phyloP scores from a whole-genome alignment of 441 rosid genomes.

The Adansonia grandidieri region DNA sequence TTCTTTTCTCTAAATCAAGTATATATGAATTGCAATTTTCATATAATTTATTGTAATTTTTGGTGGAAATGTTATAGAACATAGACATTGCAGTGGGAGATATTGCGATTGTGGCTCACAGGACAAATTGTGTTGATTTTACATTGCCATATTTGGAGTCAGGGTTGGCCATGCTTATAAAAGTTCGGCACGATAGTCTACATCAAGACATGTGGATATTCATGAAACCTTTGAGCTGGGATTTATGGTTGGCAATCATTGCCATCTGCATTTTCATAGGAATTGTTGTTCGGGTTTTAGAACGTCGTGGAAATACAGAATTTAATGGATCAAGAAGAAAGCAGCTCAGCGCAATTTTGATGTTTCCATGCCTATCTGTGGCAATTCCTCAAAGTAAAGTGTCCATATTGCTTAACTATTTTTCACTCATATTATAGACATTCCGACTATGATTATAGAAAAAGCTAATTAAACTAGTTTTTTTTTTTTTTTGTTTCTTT shows the following conservation, averaged over 20 bases:
- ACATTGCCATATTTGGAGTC: slow-evolving; percentile 39
- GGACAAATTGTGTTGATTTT: slow-evolving; percentile 34
- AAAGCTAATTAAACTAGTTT: not conserved
- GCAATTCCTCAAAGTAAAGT: slow-evolving; percentile 34
- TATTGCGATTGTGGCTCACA: slow-evolving; percentile 29
- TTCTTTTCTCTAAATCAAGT: not conserved
- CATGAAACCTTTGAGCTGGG: slow-evolving; percentile 35
- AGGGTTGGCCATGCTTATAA: slow-evolving; percentile 37
- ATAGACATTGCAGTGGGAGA: slow-evolving; percentile 44
- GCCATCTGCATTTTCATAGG: slow-evolving; percentile 31
- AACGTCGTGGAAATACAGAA: slow-evolving; percentile 27
- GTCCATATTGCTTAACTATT: not conserved
- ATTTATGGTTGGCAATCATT: slow-evolving; percentile 35
- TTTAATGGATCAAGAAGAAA: slow-evolving; percentile 23
- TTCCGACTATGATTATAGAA: not conserved
- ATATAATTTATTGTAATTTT: not conserved
- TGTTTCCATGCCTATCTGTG: slow-evolving; percentile 36
- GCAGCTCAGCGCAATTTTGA: slow-evolving; percentile 23
- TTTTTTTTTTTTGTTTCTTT: not conserved
- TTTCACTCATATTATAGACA: not conserved
- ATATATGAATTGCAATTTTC: not conserved
- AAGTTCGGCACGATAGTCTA: slow-evolving; percentile 16
- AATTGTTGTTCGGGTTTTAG: slow-evolving; percentile 35
- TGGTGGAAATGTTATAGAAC: slow-evolving; percentile 12
- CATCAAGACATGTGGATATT: slow-evolving; percentile 37